Percentiles rank a stretch among this genome's conserved stretches.
Conservation (phyloP, 192 early-diverging fungal species). For the Rhizoclosmatium sp. region DNA sequence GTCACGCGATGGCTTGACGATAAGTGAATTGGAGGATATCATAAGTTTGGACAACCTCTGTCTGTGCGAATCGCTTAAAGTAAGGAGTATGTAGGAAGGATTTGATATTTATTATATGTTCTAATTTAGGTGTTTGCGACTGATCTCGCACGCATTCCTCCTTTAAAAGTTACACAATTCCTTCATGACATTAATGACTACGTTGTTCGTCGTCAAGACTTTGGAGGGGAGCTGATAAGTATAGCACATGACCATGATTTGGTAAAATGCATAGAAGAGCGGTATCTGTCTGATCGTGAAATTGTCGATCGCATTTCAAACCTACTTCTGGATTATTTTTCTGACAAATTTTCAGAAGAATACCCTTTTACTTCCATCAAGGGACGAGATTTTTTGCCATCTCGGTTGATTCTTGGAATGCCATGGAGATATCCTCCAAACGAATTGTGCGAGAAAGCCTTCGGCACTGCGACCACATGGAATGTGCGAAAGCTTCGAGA, state of each 20-base stretch:
- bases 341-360: constrained; percentile 7
- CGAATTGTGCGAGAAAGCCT: constrained; percentile 1
- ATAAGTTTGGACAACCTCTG: constrained; percentile 11
- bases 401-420: neutral
- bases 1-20: constrained; percentile 22
- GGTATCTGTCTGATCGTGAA: constrained; percentile 14
- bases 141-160: neutral
- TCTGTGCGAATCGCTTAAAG: constrained; percentile 3
- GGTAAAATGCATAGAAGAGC: neutral
- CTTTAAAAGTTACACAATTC: constrained; percentile 7
- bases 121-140: neutral
- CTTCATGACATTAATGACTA: constrained; percentile 21
- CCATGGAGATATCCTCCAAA: neutral
- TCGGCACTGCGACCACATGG: neutral
- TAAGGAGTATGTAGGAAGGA: neutral
- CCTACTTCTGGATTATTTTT: constrained; percentile 18
- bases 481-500: constrained; percentile 27
- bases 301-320: neutral
- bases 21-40: constrained; percentile 23
- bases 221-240: constrained; percentile 19
- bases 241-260: constrained; percentile 21
- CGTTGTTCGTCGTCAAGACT: constrained; percentile 8
- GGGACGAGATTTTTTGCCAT: constrained; percentile 1
- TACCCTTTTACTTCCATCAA: neutral
- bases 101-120: neutral